These are phyloP conservation scores for Suhomyces maxii DNA, from an alignment of 1,139 yeast genomes.

Conservation along the genomic window DNA sequence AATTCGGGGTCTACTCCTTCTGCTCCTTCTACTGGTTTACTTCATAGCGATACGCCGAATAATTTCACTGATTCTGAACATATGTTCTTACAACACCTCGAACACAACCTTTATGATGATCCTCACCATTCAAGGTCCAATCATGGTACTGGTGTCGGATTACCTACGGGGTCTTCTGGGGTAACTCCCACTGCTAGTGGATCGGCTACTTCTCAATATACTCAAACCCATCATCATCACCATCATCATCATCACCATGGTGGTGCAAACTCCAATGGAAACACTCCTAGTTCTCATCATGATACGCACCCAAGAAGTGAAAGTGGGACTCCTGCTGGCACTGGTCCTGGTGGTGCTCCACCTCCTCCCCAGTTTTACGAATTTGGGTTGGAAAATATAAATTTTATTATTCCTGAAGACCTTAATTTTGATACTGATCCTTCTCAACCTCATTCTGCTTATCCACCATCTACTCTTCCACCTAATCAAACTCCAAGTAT, in stretches of 20 bases:
- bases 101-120: constrained; percentile 15
- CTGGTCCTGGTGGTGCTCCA: constrained; percentile 6
- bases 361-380: constrained; percentile 19
- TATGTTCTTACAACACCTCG: constrained; percentile 18
- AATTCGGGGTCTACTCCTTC: constrained; percentile 1
- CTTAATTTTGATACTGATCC: constrained; percentile 19
- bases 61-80: constrained; percentile 16
- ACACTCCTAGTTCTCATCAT: constrained; percentile 14
- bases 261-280: constrained; percentile 11
- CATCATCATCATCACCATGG: constrained; percentile 15
- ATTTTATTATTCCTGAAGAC: constrained; percentile 32
- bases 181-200: constrained; percentile 7
- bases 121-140: constrained; percentile 7
- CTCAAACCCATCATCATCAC: constrained; percentile 12
- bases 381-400: constrained; percentile 28
- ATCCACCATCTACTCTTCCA: constrained; percentile 31
- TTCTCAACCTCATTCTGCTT: constrained; percentile 30
- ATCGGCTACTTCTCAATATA: constrained; percentile 8
- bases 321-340: constrained; percentile 7
- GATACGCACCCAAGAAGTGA: constrained; percentile 11
- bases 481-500: constrained; percentile 30
- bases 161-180: background rate
- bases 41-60: constrained; percentile 7
- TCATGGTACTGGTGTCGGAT: constrained; percentile 2
- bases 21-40: constrained; percentile 1